Evolutionary conservation across 1,139 yeast genomes (phyloP).

Genomic region (Lodderomyces oxycetoniae): DNA sequence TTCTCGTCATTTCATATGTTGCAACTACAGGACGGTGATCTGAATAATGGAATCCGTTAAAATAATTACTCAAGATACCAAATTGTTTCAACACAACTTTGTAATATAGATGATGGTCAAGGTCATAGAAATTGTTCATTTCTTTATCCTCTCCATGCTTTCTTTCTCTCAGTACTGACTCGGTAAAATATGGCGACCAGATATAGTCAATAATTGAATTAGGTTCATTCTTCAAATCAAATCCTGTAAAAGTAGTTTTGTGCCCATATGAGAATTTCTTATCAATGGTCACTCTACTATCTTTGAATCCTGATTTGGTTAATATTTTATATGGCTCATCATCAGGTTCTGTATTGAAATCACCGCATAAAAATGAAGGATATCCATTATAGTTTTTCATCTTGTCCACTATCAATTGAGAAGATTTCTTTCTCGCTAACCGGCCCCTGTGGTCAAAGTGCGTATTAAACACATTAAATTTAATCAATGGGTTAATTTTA

Average conservation of each 20-base stretch:
- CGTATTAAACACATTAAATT: conserved; percentile 48
- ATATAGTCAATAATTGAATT: conserved; percentile 44
- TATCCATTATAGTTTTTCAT: conserved; percentile 35
- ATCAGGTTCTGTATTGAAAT: conserved; percentile 51
- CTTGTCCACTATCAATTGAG: conserved; percentile 41
- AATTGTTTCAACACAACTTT: conserved; percentile 21
- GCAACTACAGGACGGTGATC: conserved; percentile 24
- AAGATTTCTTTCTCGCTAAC: conserved; percentile 43
- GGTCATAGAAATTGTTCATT: conserved; percentile 10
- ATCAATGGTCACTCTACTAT: conserved; percentile 22
- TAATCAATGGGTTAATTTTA: conserved; percentile 19
- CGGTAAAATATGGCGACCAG: conserved; percentile 22
- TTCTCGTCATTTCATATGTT: conserved; percentile 15
- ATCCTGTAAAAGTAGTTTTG: conserved; percentile 45
- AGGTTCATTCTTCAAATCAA: conserved; percentile 24
- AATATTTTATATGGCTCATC: conserved; percentile 47
- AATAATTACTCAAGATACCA: conserved; percentile 42
- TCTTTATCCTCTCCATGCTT: conserved; percentile 13
- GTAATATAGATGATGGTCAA: conserved; percentile 15
- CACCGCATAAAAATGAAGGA: conserved; percentile 46
- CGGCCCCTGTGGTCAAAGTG: conserved; percentile 56
- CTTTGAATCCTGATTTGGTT: conserved; percentile 31
- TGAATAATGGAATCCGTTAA: conserved; percentile 27
- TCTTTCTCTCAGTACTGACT: neutral
- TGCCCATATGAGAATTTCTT: conserved; percentile 35